phyloP scores from a whole-genome alignment of 2,329 filamentous ascomycete genomes.

The Aspergillus viridinutans region DNA sequence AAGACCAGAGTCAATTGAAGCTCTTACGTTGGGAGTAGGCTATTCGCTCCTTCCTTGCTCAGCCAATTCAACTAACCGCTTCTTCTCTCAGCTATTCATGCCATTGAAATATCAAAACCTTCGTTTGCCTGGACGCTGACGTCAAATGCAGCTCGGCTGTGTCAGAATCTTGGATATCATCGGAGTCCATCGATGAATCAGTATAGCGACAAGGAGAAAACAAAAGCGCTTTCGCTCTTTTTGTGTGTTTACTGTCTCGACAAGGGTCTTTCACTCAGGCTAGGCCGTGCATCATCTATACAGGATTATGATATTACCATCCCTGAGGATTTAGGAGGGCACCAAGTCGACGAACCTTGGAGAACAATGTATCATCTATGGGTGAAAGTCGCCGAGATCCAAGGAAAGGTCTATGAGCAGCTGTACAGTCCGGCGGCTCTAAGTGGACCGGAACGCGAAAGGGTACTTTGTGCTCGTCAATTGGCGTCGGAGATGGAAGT shows the following conservation, averaged over 20 bases:
- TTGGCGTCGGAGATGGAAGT: slow-evolving; percentile 27
- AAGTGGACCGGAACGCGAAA: slow-evolving; percentile 22
- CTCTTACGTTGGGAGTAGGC: slow-evolving; percentile 56
- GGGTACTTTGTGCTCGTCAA: slow-evolving; percentile 24
- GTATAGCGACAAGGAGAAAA: slow-evolving; percentile 23
- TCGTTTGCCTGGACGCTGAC: slow-evolving; percentile 63
- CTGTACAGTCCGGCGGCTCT: slow-evolving; percentile 45
- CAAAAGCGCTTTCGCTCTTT: slow-evolving; percentile 44
- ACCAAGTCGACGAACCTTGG: slow-evolving; percentile 30
- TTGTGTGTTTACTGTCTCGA: slow-evolving; percentile 59
- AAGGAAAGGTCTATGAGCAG: slow-evolving; percentile 57
- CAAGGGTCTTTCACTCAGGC: slow-evolving; percentile 54
- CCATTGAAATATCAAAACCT: slow-evolving; percentile 59
- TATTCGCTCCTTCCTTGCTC: background rate
- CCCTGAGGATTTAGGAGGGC: slow-evolving; percentile 20
- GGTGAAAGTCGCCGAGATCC: slow-evolving; percentile 54
- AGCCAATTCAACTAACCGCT: slow-evolving; percentile 2
- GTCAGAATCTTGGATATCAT: slow-evolving; percentile 61
- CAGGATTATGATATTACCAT: slow-evolving; percentile 59
- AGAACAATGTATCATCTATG: slow-evolving; percentile 50
- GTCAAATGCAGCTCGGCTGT: slow-evolving; percentile 56
- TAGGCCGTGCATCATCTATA: slow-evolving; percentile 56
- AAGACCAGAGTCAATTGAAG: slow-evolving; percentile 54
- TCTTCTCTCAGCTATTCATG: slow-evolving; percentile 49
- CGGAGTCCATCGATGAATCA: slow-evolving; percentile 25